Conservation (phyloP, 257 asterid genomes). For the Coffea eugenioides region DNA sequence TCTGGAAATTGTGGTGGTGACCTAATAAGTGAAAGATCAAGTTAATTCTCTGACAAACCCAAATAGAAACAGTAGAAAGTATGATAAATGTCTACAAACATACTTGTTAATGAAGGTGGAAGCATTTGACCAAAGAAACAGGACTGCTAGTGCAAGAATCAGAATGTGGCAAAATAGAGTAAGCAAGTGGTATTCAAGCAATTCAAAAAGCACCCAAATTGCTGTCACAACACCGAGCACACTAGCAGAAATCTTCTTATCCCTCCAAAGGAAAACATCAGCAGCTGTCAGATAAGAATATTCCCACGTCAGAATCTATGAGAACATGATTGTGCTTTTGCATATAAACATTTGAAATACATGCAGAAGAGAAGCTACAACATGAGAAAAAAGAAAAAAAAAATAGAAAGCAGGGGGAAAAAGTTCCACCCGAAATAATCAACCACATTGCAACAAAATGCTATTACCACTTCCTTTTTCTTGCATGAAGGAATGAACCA, state of each 20-base stretch:
- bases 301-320: neutral
- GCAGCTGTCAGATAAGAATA: constrained; percentile 58
- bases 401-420: neutral
- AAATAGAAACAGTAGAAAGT: neutral
- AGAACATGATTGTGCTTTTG: neutral
- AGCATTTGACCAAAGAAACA: constrained; percentile 86
- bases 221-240: constrained; percentile 82
- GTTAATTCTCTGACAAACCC: constrained; percentile 1
- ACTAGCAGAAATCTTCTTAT: constrained; percentile 73
- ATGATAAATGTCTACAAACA: constrained; percentile 11
- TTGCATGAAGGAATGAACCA: neutral
- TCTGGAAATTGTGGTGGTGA: constrained; percentile 80
- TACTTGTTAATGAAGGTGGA: constrained; percentile 79
- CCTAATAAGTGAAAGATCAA: constrained; percentile 38
- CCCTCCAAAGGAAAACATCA: constrained; percentile 89
- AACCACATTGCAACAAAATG: neutral
- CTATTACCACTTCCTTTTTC: neutral
- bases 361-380: neutral
- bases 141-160: constrained; percentile 63
- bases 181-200: constrained; percentile 83
- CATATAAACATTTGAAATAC: neutral
- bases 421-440: neutral
- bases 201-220: constrained; percentile 87
- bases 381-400: neutral
- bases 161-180: constrained; percentile 81